phyloP scores from a whole-genome alignment of 352 stramenopile species.

The Globisporangium irregulare region DNA sequence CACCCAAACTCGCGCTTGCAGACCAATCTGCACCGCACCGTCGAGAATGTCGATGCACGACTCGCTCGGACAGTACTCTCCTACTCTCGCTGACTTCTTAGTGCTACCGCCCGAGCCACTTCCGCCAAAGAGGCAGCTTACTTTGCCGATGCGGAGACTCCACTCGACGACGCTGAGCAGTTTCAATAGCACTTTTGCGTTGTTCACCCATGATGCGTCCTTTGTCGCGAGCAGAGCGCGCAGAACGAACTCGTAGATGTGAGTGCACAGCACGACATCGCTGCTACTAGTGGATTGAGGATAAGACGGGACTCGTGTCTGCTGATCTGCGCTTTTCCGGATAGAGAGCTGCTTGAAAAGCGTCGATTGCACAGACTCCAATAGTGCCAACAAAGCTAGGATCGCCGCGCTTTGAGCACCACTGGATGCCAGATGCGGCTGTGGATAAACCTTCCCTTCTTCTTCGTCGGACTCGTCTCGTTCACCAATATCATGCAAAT shows the following conservation, averaged over 20 bases:
- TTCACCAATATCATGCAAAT: not conserved
- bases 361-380: constrained; percentile 38
- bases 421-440: constrained; percentile 36
- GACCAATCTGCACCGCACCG: constrained; percentile 10
- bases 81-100: not conserved
- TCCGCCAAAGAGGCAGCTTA: constrained; percentile 18
- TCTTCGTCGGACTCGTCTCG: constrained; percentile 8
- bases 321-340: not conserved
- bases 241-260: constrained; percentile 11
- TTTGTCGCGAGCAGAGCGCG: constrained; percentile 27
- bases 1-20: constrained; percentile 35
- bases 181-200: constrained; percentile 37
- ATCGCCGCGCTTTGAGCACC: constrained; percentile 33
- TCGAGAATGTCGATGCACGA: constrained; percentile 17
- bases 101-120: not conserved
- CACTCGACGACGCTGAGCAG: constrained; percentile 46
- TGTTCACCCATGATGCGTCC: constrained; percentile 34
- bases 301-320: not conserved
- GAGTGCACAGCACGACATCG: constrained; percentile 4
- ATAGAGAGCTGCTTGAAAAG: constrained; percentile 21
- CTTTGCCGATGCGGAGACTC: constrained; percentile 41
- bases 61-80: not conserved
- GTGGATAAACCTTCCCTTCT: not conserved
- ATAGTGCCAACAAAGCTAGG: constrained; percentile 27
- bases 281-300: not conserved